Base-by-base conservation (phyloP, 192 early-diverging fungal genomes). In the Entomortierella lignicola region DNA sequence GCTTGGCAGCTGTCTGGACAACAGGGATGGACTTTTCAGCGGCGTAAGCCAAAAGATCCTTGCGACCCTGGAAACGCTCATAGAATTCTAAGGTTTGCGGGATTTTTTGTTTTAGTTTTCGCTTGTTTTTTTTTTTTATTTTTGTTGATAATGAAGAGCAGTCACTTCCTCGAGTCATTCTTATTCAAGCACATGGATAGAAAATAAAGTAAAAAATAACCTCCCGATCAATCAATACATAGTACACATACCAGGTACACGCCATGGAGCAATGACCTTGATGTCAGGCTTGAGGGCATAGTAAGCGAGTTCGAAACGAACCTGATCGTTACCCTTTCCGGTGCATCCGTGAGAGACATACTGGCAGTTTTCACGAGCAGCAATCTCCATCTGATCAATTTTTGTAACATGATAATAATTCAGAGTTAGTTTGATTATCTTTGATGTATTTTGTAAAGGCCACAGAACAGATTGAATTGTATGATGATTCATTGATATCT, bases 271-370 rank as follows among this genome's bases (percentile, higher is more conserved):
- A 85, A 99, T 97, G 71, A 98, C 96, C 86, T 98, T 89, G 77
- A 98, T 97, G 73, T 89, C 85, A 42, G 96, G 96, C 65, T 94
- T 89, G 44, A 99, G 87, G 20, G 98, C 96, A 77, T 98, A 97
- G 91, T 98, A 99, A 27, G 93, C 96, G 51, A 98, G 90, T 86
- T 99, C 98, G 81, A 99, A 99, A 44, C 97, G 94, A 63, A 99
- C 97, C 87, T 99, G 98, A 84, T 99, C 98, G 89, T 99, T 99
- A 59, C 98, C 97, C 86, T 99, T 99, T 63, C 98, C 97, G 32
- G 98, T 98, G 91, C 97, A 98, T 20, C 98, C 97, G 85, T 99
- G 98, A n/a, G 96, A 94, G 6, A 99, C 96, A 77, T 86, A 96
- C 37, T 96, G 90, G 87, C 98, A 99, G 53, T 93, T 94, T 87